Conservation (phyloP, 495 filamentous ascomycete species). For the Podospora didyma region DNA sequence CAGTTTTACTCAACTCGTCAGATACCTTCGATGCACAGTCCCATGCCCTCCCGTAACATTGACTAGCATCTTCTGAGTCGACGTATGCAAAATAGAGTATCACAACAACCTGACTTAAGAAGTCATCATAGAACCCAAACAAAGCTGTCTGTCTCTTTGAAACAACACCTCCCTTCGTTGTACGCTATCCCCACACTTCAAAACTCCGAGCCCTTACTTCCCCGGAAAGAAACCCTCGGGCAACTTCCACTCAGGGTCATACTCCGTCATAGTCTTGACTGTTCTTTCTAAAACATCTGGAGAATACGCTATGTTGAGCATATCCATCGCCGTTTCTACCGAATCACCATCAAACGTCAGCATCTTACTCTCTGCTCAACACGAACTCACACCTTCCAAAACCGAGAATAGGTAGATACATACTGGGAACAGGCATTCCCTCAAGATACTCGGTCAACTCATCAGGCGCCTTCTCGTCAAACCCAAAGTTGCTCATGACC, state of each 20-base stretch:
- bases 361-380: no score
- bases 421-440: constrained; percentile 11
- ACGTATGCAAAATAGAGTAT: no score
- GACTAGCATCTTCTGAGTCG: no score
- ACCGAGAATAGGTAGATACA: background rate
- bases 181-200: background rate
- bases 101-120: no score
- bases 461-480: constrained; percentile 13
- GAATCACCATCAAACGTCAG: background rate
- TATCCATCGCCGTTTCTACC: constrained; percentile 1
- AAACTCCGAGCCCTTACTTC: background rate
- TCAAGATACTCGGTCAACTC: constrained; percentile 14
- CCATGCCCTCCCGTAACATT: no score
- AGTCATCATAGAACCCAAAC: no score
- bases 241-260: constrained; percentile 13
- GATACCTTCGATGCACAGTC: no score
- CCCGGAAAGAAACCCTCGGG: constrained; percentile 12
- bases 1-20: no score
- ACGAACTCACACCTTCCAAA: background rate
- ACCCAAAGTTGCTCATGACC: constrained; percentile 34
- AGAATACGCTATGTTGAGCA: constrained; percentile 18
- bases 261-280: constrained; percentile 9
- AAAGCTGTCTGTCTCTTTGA: no score
- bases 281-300: constrained; percentile 18
- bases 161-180: background rate